A percentile compares a stretch with the other conserved stretches of the same genome.
Evolutionary conservation across 2,329 filamentous ascomycete genomes (phyloP).

Genomic region (Zopfia rhizophila): DNA sequence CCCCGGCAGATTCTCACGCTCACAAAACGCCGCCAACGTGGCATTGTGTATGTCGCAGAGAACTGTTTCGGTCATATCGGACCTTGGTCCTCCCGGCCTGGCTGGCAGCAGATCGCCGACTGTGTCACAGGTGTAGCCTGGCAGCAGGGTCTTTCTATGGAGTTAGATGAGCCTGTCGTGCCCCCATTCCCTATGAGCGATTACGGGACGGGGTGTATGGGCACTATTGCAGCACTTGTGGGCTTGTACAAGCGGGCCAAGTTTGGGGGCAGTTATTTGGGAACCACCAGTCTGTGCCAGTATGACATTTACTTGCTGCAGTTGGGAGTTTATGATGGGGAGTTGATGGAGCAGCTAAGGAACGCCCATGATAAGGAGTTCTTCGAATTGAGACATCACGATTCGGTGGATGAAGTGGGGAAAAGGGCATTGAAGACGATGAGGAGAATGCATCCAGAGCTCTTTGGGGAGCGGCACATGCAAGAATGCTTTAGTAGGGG

Average conservation of each 20-base stretch:
- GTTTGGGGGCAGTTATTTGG: constrained; percentile 72
- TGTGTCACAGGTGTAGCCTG: constrained; percentile 70
- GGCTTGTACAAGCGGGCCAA: constrained; percentile 72
- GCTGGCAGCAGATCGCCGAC: constrained; percentile 79
- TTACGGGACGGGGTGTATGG: constrained; percentile 78
- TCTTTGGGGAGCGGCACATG: constrained; percentile 62
- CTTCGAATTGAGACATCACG: constrained; percentile 66
- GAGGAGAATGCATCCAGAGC: constrained; percentile 62
- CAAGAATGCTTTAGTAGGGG: constrained; percentile 61
- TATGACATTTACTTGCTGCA: constrained; percentile 74
- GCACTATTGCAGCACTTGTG: constrained; percentile 72
- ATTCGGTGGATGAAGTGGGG: constrained; percentile 74
- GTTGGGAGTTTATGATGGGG: constrained; percentile 65
- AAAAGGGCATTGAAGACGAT: constrained; percentile 67
- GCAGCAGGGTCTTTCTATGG: constrained; percentile 72
- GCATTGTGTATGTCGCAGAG: constrained; percentile 75
- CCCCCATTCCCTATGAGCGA: constrained; percentile 69
- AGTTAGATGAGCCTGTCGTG: constrained; percentile 70
- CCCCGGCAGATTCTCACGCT: constrained; percentile 64
- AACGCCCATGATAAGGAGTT: constrained; percentile 63
- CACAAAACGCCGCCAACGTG: constrained; percentile 66
- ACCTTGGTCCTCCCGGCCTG: constrained; percentile 71
- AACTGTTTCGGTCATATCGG: constrained; percentile 75
- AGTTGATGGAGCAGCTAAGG: constrained; percentile 64
- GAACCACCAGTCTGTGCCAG: constrained; percentile 71